These are phyloP conservation scores for Claviceps citrina DNA, from an alignment of 2,329 filamentous ascomycete genomes.

Conservation along the genomic window DNA sequence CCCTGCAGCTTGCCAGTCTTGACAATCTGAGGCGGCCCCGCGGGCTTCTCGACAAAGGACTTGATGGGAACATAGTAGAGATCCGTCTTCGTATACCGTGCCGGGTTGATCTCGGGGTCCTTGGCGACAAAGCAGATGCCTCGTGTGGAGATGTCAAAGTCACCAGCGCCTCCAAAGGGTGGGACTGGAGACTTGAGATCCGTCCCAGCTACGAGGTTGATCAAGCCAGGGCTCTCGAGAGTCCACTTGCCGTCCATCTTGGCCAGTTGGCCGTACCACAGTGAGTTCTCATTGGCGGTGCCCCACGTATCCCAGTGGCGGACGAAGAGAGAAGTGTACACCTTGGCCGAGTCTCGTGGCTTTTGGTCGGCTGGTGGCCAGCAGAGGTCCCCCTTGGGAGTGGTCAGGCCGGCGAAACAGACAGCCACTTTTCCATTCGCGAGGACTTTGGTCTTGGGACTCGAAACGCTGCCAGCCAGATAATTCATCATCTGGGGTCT, in stretches of 20 bases:
- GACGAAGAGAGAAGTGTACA: constrained; percentile 63
- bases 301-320: constrained; percentile 74
- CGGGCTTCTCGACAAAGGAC: constrained; percentile 41
- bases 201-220: constrained; percentile 48
- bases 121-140: constrained; percentile 63
- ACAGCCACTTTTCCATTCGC: constrained; percentile 36
- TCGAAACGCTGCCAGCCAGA: constrained; percentile 40
- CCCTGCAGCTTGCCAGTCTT: constrained; percentile 45
- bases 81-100: constrained; percentile 66
- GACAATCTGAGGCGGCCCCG: constrained; percentile 29
- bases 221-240: constrained; percentile 31
- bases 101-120: constrained; percentile 54
- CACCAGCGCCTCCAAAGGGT: constrained; percentile 64
- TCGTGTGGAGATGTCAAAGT: constrained; percentile 57
- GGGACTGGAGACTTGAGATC: constrained; percentile 51
- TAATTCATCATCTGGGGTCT: constrained; percentile 30
- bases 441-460: constrained; percentile 41
- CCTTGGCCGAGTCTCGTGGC: constrained; percentile 46
- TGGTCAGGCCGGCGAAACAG: constrained; percentile 47
- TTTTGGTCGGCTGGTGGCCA: constrained; percentile 47
- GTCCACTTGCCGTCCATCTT: constrained; percentile 25
- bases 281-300: constrained; percentile 49
- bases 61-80: constrained; percentile 57
- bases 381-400: constrained; percentile 52
- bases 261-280: constrained; percentile 56